Evolutionary conservation across 768 basidiomycete species (phyloP), one percentile per base, ranked within the genome.

Genomic region (Chalciporus sphaerocephalus): DNA sequence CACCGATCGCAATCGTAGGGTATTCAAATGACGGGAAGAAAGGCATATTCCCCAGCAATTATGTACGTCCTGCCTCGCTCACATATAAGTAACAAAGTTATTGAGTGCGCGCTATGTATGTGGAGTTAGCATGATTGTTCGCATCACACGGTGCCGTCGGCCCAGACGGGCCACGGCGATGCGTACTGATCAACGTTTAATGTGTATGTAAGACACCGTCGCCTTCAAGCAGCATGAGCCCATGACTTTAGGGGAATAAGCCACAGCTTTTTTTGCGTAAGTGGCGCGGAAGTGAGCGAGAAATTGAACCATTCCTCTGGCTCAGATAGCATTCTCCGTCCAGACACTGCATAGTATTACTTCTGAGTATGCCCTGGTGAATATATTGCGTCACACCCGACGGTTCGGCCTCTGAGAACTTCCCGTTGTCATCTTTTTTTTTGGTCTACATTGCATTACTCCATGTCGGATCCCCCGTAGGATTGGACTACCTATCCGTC

Each of bases 11-110:
- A 56, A 60, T 53, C 51, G 37, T 62, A 88, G 87, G 87, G 44
- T 70, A 79, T 51, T 76, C 81, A 53, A 64, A 69, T 40, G 61
- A 66, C 45, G 83, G 87, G 43, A 70, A 62, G 61, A 87, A 79
- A 64, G 88, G 88, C 5, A 88, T 91, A 56, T 92, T 92, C 69
- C 89, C 89, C 21, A 88, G 85, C 66, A 90, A 88, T 68, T 91
- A 91, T 74, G 89, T 91, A 66, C 65, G 87, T 74, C 39, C 42
- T 24, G 27, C 38, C 42, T 43, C 53, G 37, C 42, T 43, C 53
- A 35, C 41, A 27, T 48, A 44, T 25, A 47, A 40, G 47, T 43
- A 33, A 44, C 44, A 53, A 47, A 48, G 52, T 60, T 52, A 47
- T 53, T 61, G 53, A 59, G 38, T 50, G 42, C 50, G 49, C 21